Evolutionary conservation across 768 basidiomycete species (phyloP), one percentile per base, ranked within the genome.

Genomic region (Butyriboletus loyo): DNA sequence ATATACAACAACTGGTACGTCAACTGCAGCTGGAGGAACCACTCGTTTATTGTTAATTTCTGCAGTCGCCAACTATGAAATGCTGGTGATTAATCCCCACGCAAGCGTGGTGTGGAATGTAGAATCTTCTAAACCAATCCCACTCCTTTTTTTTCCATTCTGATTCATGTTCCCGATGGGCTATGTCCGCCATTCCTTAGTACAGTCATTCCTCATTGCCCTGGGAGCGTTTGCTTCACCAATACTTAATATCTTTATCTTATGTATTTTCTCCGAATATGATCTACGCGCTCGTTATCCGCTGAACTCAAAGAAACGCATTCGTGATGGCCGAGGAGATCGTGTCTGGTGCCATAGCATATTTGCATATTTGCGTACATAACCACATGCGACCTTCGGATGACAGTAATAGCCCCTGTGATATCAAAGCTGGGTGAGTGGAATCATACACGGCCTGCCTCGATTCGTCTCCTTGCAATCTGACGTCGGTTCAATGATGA

Each of bases 401-500:
- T 61, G 52, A 35, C 44, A 54, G 49, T 53, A 69, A 64, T 60
- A 44, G 53, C 53, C 41, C 46, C 38, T 38, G 37, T 36, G 46
- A 41, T 42, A 27, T 46, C 47, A 31, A 31, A 25, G 36, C 58
- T 39, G 58, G 51, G 55, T 50, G 60, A 61, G 57, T 62, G 56
- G 52, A 49, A 51, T 74, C 74, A 82, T 72, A 72, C 72, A 63
- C 91, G 87, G 34, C 78, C 83, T 64, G 92, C 92, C 76, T 91
- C 88, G 65, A 92, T 92, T 63, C 91, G 83, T 79, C 77, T 88
- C 76, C 90, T 83, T 61, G 91, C 91, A 25, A 92, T 75, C 71
- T 92, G 91, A 74, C 89, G 77, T 72, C 91, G 80, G 82, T 92
- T 92, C 59, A 93, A 75, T 49, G 87, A 87, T 39, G 77, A 64